These are phyloP conservation scores for Dalechampia spathulata DNA, from an alignment of 441 rosid species.

Conservation along the genomic window DNA sequence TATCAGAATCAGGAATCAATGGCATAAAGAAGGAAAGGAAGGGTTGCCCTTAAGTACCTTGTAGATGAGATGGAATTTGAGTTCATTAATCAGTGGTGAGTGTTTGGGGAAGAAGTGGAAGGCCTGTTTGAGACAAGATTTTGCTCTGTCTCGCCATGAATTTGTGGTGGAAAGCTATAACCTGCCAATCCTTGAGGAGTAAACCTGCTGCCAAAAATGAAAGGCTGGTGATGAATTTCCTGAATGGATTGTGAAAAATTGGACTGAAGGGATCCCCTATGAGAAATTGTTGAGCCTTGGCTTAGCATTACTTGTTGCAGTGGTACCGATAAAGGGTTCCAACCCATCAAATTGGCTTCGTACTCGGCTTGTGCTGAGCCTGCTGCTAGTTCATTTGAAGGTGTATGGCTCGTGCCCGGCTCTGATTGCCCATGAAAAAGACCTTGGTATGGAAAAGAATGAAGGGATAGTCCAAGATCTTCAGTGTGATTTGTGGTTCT, in stretches of 20 bases:
- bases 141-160: slow-evolving; percentile 68
- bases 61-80: too few species aligned
- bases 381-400: slow-evolving; percentile 19
- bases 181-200: slow-evolving; percentile 55
- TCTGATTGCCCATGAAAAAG: slow-evolving; percentile 19
- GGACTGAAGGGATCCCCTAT: slow-evolving; percentile 99
- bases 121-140: slow-evolving; percentile 52
- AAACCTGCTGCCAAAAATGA: slow-evolving; percentile 52
- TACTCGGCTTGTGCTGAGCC: slow-evolving; percentile 13
- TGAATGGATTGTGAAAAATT: slow-evolving; percentile 66
- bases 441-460: slow-evolving; percentile 60
- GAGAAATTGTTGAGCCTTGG: slow-evolving; percentile 56
- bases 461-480: slow-evolving; percentile 44
- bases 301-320: slow-evolving; percentile 28
- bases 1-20: neutral
- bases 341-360: slow-evolving; percentile 44
- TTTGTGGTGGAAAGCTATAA: slow-evolving; percentile 72
- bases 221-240: slow-evolving; percentile 22
- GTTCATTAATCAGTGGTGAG: slow-evolving; percentile 48
- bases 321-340: slow-evolving; percentile 30
- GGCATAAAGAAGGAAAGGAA: too few species aligned
- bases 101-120: slow-evolving; percentile 77
- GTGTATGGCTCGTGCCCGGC: slow-evolving; percentile 32
- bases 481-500: slow-evolving; percentile 34
- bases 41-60: slow-evolving; percentile 10